Percentiles rank a stretch among this genome's conserved stretches.
phyloP scores from a whole-genome alignment of 345 rosid genomes.

The Lagerstroemia speciosa region DNA sequence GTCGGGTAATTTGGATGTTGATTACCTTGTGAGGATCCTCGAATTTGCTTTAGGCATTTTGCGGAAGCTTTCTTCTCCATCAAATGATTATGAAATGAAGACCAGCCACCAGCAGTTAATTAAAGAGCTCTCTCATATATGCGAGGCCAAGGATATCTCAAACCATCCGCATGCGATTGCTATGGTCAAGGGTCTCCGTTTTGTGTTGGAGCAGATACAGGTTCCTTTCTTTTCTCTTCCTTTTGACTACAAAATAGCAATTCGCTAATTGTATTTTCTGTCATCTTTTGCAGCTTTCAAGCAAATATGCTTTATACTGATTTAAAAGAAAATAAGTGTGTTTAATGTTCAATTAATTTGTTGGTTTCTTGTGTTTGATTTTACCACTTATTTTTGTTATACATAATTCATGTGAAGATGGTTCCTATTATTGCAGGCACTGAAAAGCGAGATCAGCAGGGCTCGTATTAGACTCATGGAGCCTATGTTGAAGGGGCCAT shows the following conservation, averaged over 20 bases:
- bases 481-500: slow-evolving; percentile 73
- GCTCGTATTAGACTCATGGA: slow-evolving; percentile 70
- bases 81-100: slow-evolving; percentile 57
- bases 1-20: slow-evolving; percentile 60
- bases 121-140: slow-evolving; percentile 48
- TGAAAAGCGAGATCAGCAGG: slow-evolving; percentile 62
- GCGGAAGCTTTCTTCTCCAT: slow-evolving; percentile 73
- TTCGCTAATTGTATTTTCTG: too few species aligned
- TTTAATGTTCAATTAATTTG: neutral
- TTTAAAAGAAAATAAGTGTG: neutral
- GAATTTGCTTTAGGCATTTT: slow-evolving; percentile 66
- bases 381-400: neutral
- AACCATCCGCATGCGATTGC: slow-evolving; percentile 43
- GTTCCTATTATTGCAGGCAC: slow-evolving; percentile 29
- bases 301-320: neutral
- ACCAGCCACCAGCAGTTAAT: slow-evolving; percentile 38
- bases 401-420: slow-evolving; percentile 1
- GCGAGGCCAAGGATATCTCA: slow-evolving; percentile 36
- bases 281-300: neutral
- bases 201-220: slow-evolving; percentile 80
- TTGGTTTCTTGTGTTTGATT: neutral
- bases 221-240: slow-evolving; percentile 19
- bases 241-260: neutral
- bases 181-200: slow-evolving; percentile 71
- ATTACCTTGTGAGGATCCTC: slow-evolving; percentile 66